Evolutionary conservation across 768 basidiomycete species (phyloP).

Genomic region (Rhodotorula paludigena): DNA sequence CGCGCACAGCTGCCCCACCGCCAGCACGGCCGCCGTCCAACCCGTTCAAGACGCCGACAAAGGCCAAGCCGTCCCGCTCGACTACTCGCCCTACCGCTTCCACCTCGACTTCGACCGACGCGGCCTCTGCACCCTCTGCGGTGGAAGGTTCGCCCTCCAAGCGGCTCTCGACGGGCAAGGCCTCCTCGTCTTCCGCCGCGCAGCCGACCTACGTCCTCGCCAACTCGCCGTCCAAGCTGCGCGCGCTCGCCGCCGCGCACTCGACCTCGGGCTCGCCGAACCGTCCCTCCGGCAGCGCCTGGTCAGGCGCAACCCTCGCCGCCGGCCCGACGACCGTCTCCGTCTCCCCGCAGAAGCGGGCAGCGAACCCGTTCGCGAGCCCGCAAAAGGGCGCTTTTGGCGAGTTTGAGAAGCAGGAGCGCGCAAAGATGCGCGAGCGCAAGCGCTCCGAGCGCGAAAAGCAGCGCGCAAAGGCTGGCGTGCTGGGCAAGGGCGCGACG

Average conservation of each 20-base stretch:
- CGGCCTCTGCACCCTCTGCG: neutral
- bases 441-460: neutral
- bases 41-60: conserved; percentile 37
- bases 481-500: conserved; percentile 5
- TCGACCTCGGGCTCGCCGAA: conserved; percentile 38
- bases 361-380: conserved; percentile 28
- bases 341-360: conserved; percentile 17
- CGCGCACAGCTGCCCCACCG: neutral
- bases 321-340: neutral
- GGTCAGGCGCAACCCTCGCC: conserved; percentile 1
- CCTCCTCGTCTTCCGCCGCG: neutral
- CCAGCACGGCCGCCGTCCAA: neutral
- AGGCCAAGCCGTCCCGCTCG: conserved; percentile 15
- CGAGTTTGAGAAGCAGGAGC: conserved; percentile 1
- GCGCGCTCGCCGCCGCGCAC: conserved; percentile 38
- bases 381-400: conserved; percentile 17
- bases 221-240: conserved; percentile 41
- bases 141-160: neutral
- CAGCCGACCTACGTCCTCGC: conserved; percentile 32
- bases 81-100: neutral
- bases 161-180: neutral
- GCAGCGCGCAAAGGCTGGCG: neutral
- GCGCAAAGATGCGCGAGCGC: neutral
- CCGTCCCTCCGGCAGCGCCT: neutral
- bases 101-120: neutral